Percentiles rank a stretch among this genome's conserved stretches.
Conservation (phyloP, 1,284 basidiomycete species). For the Marasmius oreades region DNA sequence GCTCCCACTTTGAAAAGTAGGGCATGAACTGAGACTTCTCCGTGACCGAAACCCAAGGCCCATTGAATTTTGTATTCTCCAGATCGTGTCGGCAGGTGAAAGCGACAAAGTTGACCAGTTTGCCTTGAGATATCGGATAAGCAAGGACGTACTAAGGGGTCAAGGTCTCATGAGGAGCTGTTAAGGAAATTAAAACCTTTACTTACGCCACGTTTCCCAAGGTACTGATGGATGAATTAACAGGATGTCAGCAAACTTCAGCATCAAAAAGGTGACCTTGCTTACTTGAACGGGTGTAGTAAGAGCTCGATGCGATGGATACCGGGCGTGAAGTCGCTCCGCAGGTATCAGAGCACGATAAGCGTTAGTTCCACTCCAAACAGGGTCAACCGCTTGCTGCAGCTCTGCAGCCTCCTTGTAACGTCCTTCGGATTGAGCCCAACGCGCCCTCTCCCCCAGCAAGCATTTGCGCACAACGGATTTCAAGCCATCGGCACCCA, state of each 20-base stretch:
- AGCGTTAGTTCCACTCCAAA: slow-evolving; percentile 39
- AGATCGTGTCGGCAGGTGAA: slow-evolving; percentile 25
- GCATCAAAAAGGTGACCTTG: background rate
- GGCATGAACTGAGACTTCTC: slow-evolving; percentile 26
- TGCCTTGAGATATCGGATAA: slow-evolving; percentile 25
- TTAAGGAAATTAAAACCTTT: background rate
- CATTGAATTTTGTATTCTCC: slow-evolving; percentile 31
- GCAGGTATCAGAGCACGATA: slow-evolving; percentile 38
- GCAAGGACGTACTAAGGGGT: slow-evolving; percentile 23
- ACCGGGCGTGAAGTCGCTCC: slow-evolving; percentile 28
- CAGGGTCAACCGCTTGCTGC: slow-evolving; percentile 28
- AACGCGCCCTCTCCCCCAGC: slow-evolving; percentile 27
- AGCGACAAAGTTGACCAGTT: slow-evolving; percentile 29
- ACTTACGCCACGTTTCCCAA: slow-evolving; percentile 33
- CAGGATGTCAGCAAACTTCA: slow-evolving; percentile 2
- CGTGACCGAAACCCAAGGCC: slow-evolving; percentile 29
- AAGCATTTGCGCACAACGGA: slow-evolving; percentile 43
- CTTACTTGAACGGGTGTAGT: slow-evolving; percentile 24
- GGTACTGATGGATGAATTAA: slow-evolving; percentile 24
- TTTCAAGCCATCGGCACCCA: slow-evolving; percentile 50
- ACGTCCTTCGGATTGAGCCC: slow-evolving; percentile 14
- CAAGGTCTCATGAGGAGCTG: background rate
- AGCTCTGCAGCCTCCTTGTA: slow-evolving; percentile 14
- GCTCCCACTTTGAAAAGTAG: slow-evolving; percentile 32
- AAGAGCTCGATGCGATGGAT: slow-evolving; percentile 33